Evolutionary conservation across 2,329 filamentous ascomycete genomes (phyloP), one percentile per base, ranked within the genome.

Genomic region (Venturia carpophila): DNA sequence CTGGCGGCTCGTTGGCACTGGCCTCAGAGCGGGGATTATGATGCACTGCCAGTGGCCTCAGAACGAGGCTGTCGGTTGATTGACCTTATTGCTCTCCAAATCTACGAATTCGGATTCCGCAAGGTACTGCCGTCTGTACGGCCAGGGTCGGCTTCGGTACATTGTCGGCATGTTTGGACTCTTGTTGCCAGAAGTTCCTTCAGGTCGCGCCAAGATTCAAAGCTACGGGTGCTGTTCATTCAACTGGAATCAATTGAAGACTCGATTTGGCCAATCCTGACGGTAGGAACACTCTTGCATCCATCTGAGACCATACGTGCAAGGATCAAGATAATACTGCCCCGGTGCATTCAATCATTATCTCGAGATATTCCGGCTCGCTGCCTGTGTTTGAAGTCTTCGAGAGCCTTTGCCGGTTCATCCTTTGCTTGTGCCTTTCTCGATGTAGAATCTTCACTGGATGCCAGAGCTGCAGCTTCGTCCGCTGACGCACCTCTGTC

Each of bases 331-430:
- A 49, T 49, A 9, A 21, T 4, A 7, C 45, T 2, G 17, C 45
- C 9, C 2, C 45, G 17, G 19, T n/a, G 15, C 30, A 21, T 19
- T 37, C 13, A 62, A 62, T 62, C 60, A n/a, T 62, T 37, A 17
- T 62, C 60, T 62, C 60, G 60, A 37, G 27, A 5, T 10, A 58
- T n/a, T 41, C 60, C 39, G 43, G 60, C 39, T 10, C 60, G 37
- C 34, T 62, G 60, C 17, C 37, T 45, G 13, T 37, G 39, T 62
- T 62, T 62, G 39, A 43, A 62, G n/a, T 62, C 60, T 24, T 62
- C 43, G 13, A 62, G 39, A 13, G 43, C 60, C 43, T 27, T 62
- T 42, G 60, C 39, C 27, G 60, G 39, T 43, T 62, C 60, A 24
- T 47, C 43, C 39, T 62, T 58, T 58, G 52, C 52, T 37, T 58